A percentile compares a stretch with the other conserved stretches of the same genome.
These are phyloP conservation scores for Oidium heveae DNA, from an alignment of 2,329 filamentous ascomycete species.

Conservation along the genomic window DNA sequence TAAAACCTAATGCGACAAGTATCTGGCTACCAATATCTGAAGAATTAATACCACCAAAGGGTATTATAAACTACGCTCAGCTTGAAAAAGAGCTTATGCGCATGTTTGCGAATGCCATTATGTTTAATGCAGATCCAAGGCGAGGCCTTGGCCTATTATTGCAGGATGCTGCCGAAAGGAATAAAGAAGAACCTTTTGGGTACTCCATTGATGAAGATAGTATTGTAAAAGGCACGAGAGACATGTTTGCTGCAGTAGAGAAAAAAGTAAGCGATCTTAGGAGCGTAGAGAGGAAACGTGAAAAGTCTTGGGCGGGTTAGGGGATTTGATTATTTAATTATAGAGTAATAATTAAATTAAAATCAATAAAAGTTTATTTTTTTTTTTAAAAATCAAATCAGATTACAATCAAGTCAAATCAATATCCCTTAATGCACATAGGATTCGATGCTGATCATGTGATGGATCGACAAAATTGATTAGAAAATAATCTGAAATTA, in stretches of 20 bases:
- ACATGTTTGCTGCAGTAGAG: conserved; percentile 78
- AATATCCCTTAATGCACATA: too few species aligned
- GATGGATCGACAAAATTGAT: too few species aligned
- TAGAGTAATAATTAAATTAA: too few species aligned
- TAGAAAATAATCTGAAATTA: too few species aligned
- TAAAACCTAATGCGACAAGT: conserved; percentile 28
- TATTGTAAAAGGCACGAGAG: conserved; percentile 63
- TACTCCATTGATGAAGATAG: conserved; percentile 59
- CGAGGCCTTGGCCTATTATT: conserved; percentile 30
- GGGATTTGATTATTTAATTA: too few species aligned
- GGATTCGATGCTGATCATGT: too few species aligned
- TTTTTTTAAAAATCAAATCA: too few species aligned
- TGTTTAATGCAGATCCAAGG: conserved; percentile 80
- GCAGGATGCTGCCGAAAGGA: conserved; percentile 17
- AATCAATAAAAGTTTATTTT: too few species aligned
- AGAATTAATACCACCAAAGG: conserved; percentile 62
- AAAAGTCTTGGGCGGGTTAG: conserved; percentile 3
- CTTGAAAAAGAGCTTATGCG: conserved; percentile 81
- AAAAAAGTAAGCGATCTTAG: conserved; percentile 15
- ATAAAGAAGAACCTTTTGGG: conserved; percentile 18
- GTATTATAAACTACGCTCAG: conserved; percentile 80
- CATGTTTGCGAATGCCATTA: conserved; percentile 95
- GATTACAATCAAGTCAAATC: too few species aligned
- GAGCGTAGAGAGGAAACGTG: conserved; percentile 11
- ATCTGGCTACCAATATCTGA: conserved; percentile 44